A percentile compares a stretch with the other conserved stretches of the same genome.
Evolutionary conservation across 495 filamentous ascomycete genomes (phyloP).

Genomic region (Lophium mytilinum): DNA sequence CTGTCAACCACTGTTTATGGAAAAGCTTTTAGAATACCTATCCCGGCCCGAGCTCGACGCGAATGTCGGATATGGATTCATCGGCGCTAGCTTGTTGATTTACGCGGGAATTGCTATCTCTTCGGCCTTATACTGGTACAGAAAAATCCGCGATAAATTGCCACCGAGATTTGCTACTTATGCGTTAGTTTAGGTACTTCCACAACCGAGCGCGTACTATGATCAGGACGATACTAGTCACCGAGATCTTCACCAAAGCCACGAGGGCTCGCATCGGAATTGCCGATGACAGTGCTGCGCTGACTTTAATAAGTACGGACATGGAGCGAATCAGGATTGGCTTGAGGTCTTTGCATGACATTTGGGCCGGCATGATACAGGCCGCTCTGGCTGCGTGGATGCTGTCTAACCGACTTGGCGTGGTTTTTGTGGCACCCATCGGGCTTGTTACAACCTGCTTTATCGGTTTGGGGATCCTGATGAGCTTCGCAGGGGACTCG

Average conservation of each 20-base stretch:
- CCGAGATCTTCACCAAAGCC: slow-evolving; percentile 4
- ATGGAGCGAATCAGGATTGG: slow-evolving; percentile 6
- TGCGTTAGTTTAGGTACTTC: background rate
- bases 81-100: slow-evolving; percentile 6
- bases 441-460: slow-evolving; percentile 25
- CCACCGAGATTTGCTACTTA: no score
- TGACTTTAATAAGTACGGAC: slow-evolving; percentile 13
- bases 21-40: slow-evolving; percentile 3
- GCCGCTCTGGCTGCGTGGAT: slow-evolving; percentile 26
- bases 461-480: slow-evolving; percentile 28
- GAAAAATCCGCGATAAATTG: background rate
- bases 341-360: slow-evolving; percentile 1
- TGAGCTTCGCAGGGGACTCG: slow-evolving; percentile 8
- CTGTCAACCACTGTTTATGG: slow-evolving; percentile 7
- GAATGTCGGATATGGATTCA: slow-evolving; percentile 5
- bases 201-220: slow-evolving; percentile 6
- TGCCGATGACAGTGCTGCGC: background rate
- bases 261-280: slow-evolving; percentile 1
- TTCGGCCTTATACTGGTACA: slow-evolving; percentile 5
- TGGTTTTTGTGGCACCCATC: slow-evolving; percentile 24
- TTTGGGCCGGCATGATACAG: slow-evolving; percentile 19
- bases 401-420: slow-evolving; percentile 26
- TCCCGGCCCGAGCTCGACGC: background rate
- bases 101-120: slow-evolving; percentile 12
- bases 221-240: slow-evolving; percentile 3